Base-by-base conservation (phyloP, 345 rosid species). In the Kernera saxatilis region DNA sequence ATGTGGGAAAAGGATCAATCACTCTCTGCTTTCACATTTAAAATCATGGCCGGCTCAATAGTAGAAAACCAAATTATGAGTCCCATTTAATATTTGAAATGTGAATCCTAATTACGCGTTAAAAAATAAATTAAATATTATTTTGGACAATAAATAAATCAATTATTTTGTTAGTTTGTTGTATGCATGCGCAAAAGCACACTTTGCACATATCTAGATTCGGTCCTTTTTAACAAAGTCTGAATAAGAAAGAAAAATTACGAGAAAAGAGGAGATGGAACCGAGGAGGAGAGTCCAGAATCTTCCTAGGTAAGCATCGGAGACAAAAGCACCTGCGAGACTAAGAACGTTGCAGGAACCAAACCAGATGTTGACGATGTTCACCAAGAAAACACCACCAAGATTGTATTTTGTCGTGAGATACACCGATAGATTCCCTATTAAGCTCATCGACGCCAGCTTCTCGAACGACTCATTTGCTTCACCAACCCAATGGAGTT, bases 391-490 rank as follows among this genome's bases (percentile, higher is more conserved):
- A 3, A 85, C 79, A 37, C 92, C 90, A 33, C 80, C 87, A 70
- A 88, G 70, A 72, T 85, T 80, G 81, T 86, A 90, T 43, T 78
- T 73, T 2, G 23, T 76, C 22, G 77, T 76, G 67, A 90, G 77
- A 75, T 84, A 86, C 44, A 89, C 79, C 22, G 82, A 68, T 44
- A 88, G 37, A 66, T 86, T 84, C 33, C 84, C 80, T 25, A 88
- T 75, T 71, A 88, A 67, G 55, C 92, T 78, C 90, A 88, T 82
- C 1, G 90, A 88, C 12, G 97, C 93, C 69, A 85, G 66, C 76
- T 86, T 90, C 84, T 88, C 96, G 44, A 90, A 86, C 0, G 92
- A 79, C 64, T 90, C 85, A 29, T 90, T 90, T 69, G 84, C 92
- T 84, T 69, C 64, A 70, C 14, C 26, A 48, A 39, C 14, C 44